These are phyloP conservation scores for Dichotomocladium elegans DNA, from an alignment of 371 early-diverging fungal species.

Conservation along the genomic window DNA sequence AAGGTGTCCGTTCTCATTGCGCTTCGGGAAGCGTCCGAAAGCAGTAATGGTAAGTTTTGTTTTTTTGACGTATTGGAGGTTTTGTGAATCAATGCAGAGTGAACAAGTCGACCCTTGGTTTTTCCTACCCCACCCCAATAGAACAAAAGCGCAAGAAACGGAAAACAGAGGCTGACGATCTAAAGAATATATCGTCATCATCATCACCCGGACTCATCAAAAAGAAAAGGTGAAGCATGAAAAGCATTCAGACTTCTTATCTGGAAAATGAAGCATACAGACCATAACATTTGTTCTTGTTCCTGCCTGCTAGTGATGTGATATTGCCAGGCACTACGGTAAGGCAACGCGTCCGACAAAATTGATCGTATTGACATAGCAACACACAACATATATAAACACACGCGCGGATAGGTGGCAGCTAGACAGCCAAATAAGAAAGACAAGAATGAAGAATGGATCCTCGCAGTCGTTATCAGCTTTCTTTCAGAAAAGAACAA, in stretches of 20 bases:
- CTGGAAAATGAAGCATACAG: too few species aligned
- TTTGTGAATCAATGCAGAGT: not conserved
- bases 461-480: slow-evolving; percentile 61
- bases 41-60: slow-evolving; percentile 24
- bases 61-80: not conserved
- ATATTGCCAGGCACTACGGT: slow-evolving; percentile 17
- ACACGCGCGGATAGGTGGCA: slow-evolving; percentile 43
- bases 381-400: not conserved
- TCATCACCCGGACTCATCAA: slow-evolving; percentile 23
- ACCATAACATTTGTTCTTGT: too few species aligned
- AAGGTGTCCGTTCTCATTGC: slow-evolving; percentile 51
- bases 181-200: slow-evolving; percentile 18
- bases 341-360: not conserved
- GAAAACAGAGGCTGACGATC: slow-evolving; percentile 57
- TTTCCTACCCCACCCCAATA: too few species aligned
- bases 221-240: slow-evolving; percentile 43
- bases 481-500: slow-evolving; percentile 64
- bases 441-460: slow-evolving; percentile 73
- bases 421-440: slow-evolving; percentile 60
- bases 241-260: too few species aligned
- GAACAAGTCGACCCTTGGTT: too few species aligned
- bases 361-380: not conserved
- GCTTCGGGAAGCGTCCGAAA: slow-evolving; percentile 50
- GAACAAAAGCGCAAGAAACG: slow-evolving; percentile 57
- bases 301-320: slow-evolving; percentile 5